A percentile compares a stretch with the other conserved stretches of the same genome.
Evolutionary conservation across 805 yeast species (phyloP).

Genomic region (Candida nonsorbophila): DNA sequence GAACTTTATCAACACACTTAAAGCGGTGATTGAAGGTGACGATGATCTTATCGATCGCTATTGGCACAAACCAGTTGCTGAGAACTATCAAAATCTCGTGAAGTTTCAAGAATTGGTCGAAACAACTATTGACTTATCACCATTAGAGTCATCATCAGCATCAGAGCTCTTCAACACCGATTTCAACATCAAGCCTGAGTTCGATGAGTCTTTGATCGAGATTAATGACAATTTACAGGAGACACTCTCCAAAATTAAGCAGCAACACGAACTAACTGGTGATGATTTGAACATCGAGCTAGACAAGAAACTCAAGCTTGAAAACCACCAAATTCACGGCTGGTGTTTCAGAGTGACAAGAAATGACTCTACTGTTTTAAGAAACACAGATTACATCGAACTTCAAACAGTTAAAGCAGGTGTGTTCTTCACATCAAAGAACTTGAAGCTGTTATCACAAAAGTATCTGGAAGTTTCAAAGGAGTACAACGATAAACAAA

Average conservation of each 20-base stretch:
- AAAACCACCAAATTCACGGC: constrained; percentile 82
- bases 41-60: constrained; percentile 34
- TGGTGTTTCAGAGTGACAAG: constrained; percentile 94
- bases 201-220: constrained; percentile 67
- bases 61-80: constrained; percentile 58
- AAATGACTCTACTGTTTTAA: constrained; percentile 75
- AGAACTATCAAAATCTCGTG: constrained; percentile 44
- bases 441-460: constrained; percentile 54
- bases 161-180: constrained; percentile 48
- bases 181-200: constrained; percentile 82
- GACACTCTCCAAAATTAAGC: constrained; percentile 49
- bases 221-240: constrained; percentile 55
- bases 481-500: constrained; percentile 71
- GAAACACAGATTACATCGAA: constrained; percentile 64
- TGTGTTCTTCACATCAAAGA: constrained; percentile 77
- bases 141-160: constrained; percentile 53
- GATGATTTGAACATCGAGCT: constrained; percentile 76
- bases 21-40: constrained; percentile 24
- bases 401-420: constrained; percentile 94
- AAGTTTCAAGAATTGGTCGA: constrained; percentile 85
- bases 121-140: constrained; percentile 83
- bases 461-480: constrained; percentile 54
- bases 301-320: constrained; percentile 85
- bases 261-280: constrained; percentile 59
- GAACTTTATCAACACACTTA: constrained; percentile 52